Percentiles rank a stretch among this genome's conserved stretches.
These are phyloP conservation scores for Gnomoniopsis smithogilvyi DNA, from an alignment of 2,329 filamentous ascomycete genomes.

Conservation along the genomic window DNA sequence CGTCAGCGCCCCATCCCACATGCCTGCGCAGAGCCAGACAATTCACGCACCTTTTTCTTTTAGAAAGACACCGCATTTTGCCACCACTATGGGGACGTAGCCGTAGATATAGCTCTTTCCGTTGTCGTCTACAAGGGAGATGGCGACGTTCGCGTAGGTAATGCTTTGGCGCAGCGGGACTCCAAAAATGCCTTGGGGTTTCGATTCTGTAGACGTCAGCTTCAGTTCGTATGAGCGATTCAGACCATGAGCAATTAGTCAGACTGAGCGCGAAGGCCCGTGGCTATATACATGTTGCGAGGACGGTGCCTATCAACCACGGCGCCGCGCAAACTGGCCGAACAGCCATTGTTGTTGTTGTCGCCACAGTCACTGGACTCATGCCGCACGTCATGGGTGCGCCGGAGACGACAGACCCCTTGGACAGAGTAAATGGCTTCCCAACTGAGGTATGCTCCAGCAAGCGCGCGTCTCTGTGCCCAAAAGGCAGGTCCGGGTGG, in stretches of 20 bases:
- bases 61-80: conserved; percentile 94
- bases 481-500: not conserved
- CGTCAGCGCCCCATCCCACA: conserved; percentile 19
- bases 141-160: conserved; percentile 95
- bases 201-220: conserved; percentile 37
- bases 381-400: too few relatives aligned
- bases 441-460: not conserved
- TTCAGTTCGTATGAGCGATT: not conserved
- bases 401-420: too few relatives aligned
- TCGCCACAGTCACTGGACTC: too few relatives aligned
- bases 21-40: not conserved
- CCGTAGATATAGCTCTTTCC: conserved; percentile 97
- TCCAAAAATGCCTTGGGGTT: conserved; percentile 81
- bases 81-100: conserved; percentile 96
- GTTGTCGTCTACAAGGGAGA: conserved; percentile 88
- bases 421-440: too few relatives aligned
- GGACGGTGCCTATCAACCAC: too few relatives aligned
- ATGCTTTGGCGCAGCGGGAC: conserved; percentile 92
- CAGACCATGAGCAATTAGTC: not conserved
- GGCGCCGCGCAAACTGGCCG: too few relatives aligned
- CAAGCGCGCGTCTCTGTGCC: not conserved
- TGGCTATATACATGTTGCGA: not conserved
- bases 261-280: not conserved
- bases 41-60: conserved; percentile 85
- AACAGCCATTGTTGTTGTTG: too few relatives aligned